These are phyloP conservation scores for Benincasa hispida DNA, from an alignment of 306 rosid genomes.

Conservation along the genomic window DNA sequence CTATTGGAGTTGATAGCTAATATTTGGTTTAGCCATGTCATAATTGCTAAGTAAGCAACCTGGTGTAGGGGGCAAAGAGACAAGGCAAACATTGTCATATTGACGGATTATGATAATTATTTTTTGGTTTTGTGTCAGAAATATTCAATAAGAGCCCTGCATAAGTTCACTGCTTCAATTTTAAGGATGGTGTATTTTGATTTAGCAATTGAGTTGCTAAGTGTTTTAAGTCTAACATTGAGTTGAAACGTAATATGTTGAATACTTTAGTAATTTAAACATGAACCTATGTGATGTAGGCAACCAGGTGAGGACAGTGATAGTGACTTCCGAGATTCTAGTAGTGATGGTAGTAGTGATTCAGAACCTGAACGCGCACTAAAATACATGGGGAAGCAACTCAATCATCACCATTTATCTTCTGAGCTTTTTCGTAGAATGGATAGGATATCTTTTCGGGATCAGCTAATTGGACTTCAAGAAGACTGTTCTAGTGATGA, in stretches of 20 bases:
- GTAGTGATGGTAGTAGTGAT: conserved; percentile 86
- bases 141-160: neutral
- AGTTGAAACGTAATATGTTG: neutral
- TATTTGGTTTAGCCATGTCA: neutral
- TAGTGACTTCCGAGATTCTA: conserved; percentile 73
- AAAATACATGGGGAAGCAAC: conserved; percentile 32
- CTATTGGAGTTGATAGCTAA: neutral
- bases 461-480: conserved; percentile 29
- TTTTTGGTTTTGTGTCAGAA: neutral
- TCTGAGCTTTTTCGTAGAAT: conserved; percentile 31
- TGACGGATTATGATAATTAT: neutral
- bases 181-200: neutral
- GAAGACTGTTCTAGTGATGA: conserved; percentile 84
- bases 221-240: neutral
- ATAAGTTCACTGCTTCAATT: neutral
- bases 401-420: conserved; percentile 25
- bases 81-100: neutral
- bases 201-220: neutral
- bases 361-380: conserved; percentile 41
- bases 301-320: conserved; percentile 75
- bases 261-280: neutral
- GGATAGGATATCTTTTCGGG: conserved; percentile 49
- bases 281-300: conserved; percentile 23
- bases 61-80: neutral
- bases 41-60: neutral